A percentile compares a stretch with the other conserved stretches of the same genome.
phyloP scores from a whole-genome alignment of 2,329 filamentous ascomycete species.

The Fusarium redolens region DNA sequence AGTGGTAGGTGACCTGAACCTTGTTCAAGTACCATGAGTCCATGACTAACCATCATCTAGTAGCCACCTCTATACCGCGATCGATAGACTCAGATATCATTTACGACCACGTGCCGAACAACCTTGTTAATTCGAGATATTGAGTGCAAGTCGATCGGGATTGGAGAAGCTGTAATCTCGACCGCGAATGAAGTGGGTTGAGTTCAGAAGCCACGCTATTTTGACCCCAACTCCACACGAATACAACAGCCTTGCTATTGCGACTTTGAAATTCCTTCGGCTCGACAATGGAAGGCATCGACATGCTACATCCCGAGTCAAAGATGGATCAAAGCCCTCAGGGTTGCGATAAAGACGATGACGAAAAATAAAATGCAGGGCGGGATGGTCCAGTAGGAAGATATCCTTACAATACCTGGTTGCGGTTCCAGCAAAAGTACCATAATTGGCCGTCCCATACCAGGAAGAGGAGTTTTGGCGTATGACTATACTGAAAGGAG shows the following conservation, averaged over 20 bases:
- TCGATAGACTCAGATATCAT: slow-evolving; percentile 41
- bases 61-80: not conserved
- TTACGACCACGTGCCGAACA: slow-evolving; percentile 54
- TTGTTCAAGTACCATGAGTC: not conserved
- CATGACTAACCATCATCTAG: not conserved
- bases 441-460: not conserved
- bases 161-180: too few species aligned
- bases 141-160: not conserved
- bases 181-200: not conserved
- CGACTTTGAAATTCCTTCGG: slow-evolving; percentile 26
- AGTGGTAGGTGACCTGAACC: slow-evolving; percentile 3
- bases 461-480: not conserved
- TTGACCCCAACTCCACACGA: not conserved
- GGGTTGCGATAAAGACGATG: not conserved
- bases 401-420: not conserved
- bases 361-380: not conserved
- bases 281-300: not conserved
- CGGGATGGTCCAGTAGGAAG: not conserved
- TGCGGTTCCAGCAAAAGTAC: not conserved
- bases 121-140: slow-evolving; percentile 39
- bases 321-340: not conserved
- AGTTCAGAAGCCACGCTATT: not conserved
- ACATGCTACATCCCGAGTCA: not conserved
- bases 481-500: not conserved
- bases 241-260: not conserved